These are phyloP conservation scores for Eimeria maxima DNA, from an alignment of 169 alveolate genomes.

Conservation along the genomic window DNA sequence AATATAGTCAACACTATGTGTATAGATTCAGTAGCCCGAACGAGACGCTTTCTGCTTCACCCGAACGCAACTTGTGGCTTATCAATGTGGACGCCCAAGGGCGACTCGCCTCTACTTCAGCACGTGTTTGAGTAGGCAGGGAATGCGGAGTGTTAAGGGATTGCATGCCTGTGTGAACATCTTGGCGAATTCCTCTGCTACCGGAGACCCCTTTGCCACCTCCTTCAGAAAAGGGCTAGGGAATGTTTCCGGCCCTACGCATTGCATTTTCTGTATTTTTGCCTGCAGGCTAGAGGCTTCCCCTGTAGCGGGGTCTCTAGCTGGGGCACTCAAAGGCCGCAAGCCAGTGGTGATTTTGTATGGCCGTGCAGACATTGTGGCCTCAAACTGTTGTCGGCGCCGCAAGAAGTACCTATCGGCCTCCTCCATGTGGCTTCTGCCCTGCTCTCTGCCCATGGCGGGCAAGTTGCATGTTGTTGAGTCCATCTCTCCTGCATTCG, in stretches of 20 bases:
- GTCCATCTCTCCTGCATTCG: background rate
- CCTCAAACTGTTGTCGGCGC: conserved; percentile 62
- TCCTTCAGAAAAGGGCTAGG: conserved; percentile 29
- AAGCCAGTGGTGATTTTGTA: background rate
- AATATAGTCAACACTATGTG: background rate
- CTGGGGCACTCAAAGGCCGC: conserved; percentile 28
- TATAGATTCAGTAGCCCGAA: background rate
- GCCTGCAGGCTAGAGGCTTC: background rate
- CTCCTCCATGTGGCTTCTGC: background rate
- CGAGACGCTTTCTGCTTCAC: background rate
- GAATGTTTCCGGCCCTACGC: conserved; percentile 42
- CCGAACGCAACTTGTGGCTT: background rate
- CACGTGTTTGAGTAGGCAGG: background rate
- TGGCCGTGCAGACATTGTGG: background rate
- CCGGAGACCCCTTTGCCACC: conserved; percentile 21
- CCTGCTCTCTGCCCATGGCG: background rate
- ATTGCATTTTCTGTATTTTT: background rate
- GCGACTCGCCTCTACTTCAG: background rate
- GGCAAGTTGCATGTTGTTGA: background rate
- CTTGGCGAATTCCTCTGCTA: conserved; percentile 43
- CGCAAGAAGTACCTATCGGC: conserved; percentile 12
- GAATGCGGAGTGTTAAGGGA: background rate
- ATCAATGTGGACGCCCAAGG: background rate
- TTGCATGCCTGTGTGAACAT: conserved; percentile 20
- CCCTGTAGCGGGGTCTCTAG: background rate